Percentiles rank a stretch among this genome's conserved stretches.
Conservation (phyloP, 2,329 filamentous ascomycete species). For the Fusarium begoniae region DNA sequence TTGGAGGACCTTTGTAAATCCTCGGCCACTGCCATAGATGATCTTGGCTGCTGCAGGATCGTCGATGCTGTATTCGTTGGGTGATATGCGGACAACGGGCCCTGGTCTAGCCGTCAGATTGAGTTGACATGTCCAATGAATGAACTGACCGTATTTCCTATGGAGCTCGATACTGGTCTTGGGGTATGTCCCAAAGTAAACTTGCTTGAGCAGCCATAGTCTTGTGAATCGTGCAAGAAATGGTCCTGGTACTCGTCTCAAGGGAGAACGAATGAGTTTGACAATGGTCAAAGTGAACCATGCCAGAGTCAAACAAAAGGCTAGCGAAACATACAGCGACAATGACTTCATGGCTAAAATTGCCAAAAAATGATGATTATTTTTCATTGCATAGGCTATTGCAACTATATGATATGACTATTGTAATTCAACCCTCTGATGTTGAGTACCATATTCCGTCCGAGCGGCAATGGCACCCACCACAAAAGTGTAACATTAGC, state of each 20-base stretch:
- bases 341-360: accelerated
- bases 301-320: neutral
- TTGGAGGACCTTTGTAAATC: neutral
- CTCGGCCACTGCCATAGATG: neutral
- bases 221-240: neutral
- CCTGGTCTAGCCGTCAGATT: neutral
- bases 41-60: neutral
- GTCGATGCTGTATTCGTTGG: neutral
- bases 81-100: neutral
- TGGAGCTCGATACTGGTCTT: neutral
- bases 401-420: neutral
- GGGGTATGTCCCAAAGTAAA: neutral
- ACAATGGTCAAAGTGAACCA: neutral
- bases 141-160: neutral
- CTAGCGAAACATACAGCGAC: neutral
- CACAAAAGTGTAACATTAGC: neutral
- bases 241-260: neutral
- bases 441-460: accelerated
- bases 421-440: neutral
- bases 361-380: no score
- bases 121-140: accelerated
- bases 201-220: neutral
- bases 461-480: neutral
- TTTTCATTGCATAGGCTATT: neutral
- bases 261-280: neutral